A percentile compares a stretch with the other conserved stretches of the same genome.
These are phyloP conservation scores for Clarireedia sp. DNA, from an alignment of 2,329 filamentous ascomycete genomes.

Conservation along the genomic window DNA sequence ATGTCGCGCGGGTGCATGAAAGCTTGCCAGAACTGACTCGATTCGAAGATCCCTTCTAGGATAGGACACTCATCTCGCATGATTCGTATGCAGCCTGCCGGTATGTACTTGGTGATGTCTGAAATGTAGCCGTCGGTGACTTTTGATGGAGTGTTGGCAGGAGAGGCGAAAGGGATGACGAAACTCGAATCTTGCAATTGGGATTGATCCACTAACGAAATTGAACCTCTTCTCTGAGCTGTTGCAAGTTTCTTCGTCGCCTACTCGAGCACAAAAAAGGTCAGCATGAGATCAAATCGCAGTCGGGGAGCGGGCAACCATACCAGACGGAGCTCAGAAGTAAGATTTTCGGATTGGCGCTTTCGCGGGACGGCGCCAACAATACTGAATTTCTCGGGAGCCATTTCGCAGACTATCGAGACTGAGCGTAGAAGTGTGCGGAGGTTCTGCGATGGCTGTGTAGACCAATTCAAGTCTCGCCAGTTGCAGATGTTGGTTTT, in stretches of 20 bases:
- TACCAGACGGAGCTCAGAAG: too few relatives aligned
- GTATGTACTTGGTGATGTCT: constrained; percentile 24
- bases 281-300: too few relatives aligned
- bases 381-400: too few relatives aligned
- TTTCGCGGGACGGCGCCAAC: too few relatives aligned
- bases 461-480: too few relatives aligned
- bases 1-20: constrained; percentile 16
- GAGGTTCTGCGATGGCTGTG: too few relatives aligned
- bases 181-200: background rate
- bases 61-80: constrained; percentile 6
- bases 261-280: too few relatives aligned
- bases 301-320: too few relatives aligned
- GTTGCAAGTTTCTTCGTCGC: background rate
- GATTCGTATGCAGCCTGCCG: constrained; percentile 22
- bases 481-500: too few relatives aligned
- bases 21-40: constrained; percentile 15
- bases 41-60: constrained; percentile 8
- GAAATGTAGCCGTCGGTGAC: constrained; percentile 5
- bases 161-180: background rate
- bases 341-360: too few relatives aligned
- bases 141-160: background rate
- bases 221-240: background rate
- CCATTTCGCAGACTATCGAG: too few relatives aligned
- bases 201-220: background rate
- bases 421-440: too few relatives aligned